Conservation (phyloP, 768 basidiomycete genomes). For the Lactarius pseudohatsudake region DNA sequence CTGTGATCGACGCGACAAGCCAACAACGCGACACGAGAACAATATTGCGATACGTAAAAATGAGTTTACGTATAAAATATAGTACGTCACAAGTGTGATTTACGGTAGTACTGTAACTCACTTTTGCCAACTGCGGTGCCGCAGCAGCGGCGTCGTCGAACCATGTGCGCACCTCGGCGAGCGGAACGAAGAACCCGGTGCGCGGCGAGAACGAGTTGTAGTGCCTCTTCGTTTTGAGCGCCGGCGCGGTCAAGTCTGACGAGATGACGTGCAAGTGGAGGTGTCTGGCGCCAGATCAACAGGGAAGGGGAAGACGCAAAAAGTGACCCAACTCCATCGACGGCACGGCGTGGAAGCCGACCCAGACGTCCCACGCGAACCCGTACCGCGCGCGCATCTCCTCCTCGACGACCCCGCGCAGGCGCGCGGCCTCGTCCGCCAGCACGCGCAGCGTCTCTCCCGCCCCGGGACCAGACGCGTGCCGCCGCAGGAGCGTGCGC, state of each 20-base stretch:
- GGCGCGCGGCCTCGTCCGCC: slow-evolving; percentile 52
- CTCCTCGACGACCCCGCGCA: slow-evolving; percentile 62
- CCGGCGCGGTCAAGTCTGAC: slow-evolving; percentile 65
- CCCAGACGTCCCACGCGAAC: slow-evolving; percentile 74
- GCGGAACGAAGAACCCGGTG: slow-evolving; percentile 76
- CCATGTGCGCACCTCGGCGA: slow-evolving; percentile 80
- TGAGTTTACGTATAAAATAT: too few relatives aligned
- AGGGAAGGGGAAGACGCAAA: too few relatives aligned
- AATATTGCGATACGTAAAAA: neutral
- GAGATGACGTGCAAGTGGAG: slow-evolving; percentile 86
- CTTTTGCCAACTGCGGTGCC: too few relatives aligned
- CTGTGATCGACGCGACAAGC: neutral
- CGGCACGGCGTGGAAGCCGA: slow-evolving; percentile 82
- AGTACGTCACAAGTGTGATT: neutral
- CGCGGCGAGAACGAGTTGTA: slow-evolving; percentile 90
- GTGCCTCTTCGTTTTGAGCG: slow-evolving; percentile 84
- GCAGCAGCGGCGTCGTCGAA: slow-evolving; percentile 38
- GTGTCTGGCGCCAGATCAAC: slow-evolving; percentile 47
- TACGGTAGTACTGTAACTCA: too few relatives aligned
- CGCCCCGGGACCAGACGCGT: slow-evolving; percentile 41
- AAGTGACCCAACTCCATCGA: slow-evolving; percentile 54
- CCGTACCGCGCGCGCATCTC: slow-evolving; percentile 80
- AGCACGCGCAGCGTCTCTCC: slow-evolving; percentile 48
- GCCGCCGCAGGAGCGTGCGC: slow-evolving; percentile 14
- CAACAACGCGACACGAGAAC: neutral